Base-by-base conservation (phyloP, 768 basidiomycete genomes). In the Serendipita indica region DNA sequence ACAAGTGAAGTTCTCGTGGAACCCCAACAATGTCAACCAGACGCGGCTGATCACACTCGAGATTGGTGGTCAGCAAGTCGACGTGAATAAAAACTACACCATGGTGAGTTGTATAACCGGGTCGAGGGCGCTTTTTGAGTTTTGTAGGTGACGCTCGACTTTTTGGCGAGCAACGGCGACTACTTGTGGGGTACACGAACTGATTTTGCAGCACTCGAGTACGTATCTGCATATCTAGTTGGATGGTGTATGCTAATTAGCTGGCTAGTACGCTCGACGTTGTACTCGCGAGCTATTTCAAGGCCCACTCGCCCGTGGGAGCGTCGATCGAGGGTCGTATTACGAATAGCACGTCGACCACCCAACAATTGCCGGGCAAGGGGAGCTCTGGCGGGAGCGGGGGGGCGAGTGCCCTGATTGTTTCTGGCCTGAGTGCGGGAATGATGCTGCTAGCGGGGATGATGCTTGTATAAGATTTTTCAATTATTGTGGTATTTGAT, bases 1-100 rank as follows among this genome's bases (percentile, higher is more conserved):
- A 43, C 70, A 68, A 39, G 67, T 75, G 41, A 52, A 60, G 27
- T 62, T 67, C 49, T 45, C 61, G 13, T 68, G 61, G 60, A 63
- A 65, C 39, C 64, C 66, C 1, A 61, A 61, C 28, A 63, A 66
- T 35, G 27, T 63, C 20, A 52, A 33, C 13, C 65, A 65, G 18
- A 54, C 60, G 25, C 61, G 65, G 14, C 61, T 69, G 35, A 64
- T 67, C 39, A 62, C 63, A 25, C 60, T 67, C 41, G 43, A 46
- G 13, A 61, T 67, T 39, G 62, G 63, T 30, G 43, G 32, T 3
- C 18, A 58, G 32, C 33, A 61, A 14, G 39, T 66, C 32, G 63
- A 65, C 14, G 25, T 63, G 32, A 60, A 61, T 5, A 52, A 61
- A 28, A 60, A 58, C 18, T 68, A 68, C 58, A 65, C 60, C 14